Evolutionary conservation across 228 moss, liverwort and hornwort genomes (phyloP), one percentile per base, ranked within the genome.

Genomic region (Sphagnum magellanicum): DNA sequence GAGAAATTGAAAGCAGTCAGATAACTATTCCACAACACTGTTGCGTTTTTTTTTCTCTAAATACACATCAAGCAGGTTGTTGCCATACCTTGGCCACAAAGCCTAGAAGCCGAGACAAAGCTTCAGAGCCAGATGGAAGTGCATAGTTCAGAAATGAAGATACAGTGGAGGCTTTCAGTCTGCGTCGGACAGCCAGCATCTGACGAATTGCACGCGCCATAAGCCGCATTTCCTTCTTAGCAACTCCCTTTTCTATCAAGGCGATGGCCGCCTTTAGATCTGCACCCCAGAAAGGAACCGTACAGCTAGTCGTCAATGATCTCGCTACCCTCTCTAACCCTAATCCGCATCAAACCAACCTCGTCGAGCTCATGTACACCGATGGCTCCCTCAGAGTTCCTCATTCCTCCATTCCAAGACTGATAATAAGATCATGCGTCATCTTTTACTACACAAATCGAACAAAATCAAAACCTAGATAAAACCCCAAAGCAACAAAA

Each of bases 161-260:
- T 60, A 93, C 78, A 49, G 72, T 85, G 16, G 87, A 73, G 6
- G 87, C 79, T 65, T 87, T 91, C 59, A 93, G 85, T 71, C 84
- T 83, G 67, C 89, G 87, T 70, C 93, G 89, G 9, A 91, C 87
- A 55, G 83, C 71, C 83, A 89, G 78, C 60, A 89, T 89, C 69
- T 87, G 87, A 49, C 93, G 91, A 84, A 91, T 89, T 60, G 85
- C 89, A 51, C 93, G 91, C 55, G 89, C 87, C 91, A 93, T 93
- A 50, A 91, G 85, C 66, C 93, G 87, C 91, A 93, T 89, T 79
- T 93, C 93, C 69, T 93, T 93, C 51, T 73, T 93, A 12, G 85
- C 80, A 48, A 93, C 93, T 59, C 89, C 91, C 82, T 93, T 93
- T 73, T 93, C 93, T 59, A 93, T 87, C 67, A 88, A 77, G 14